Percentiles rank a stretch among this genome's conserved stretches.
These are phyloP conservation scores for Quercus parvula DNA, from an alignment of 306 rosid species.

Conservation along the genomic window DNA sequence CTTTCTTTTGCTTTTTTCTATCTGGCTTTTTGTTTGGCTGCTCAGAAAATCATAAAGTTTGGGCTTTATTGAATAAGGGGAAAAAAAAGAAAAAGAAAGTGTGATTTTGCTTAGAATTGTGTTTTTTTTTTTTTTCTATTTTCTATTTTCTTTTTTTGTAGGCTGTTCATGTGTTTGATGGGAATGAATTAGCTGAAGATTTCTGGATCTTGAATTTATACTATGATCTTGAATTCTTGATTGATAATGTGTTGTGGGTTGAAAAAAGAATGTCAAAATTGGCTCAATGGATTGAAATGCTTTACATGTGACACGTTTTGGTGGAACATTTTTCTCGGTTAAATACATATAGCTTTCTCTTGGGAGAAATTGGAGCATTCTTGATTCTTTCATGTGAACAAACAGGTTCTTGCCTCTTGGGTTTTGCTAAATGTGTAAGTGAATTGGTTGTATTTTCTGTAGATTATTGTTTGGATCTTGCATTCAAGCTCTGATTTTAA, in stretches of 20 bases:
- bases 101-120: background rate
- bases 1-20: background rate
- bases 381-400: background rate
- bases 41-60: background rate
- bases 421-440: background rate
- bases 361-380: background rate
- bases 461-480: background rate
- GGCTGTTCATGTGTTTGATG: background rate
- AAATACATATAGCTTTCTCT: background rate
- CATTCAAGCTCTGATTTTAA: background rate
- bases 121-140: too few relatives aligned
- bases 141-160: too few relatives aligned
- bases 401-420: background rate
- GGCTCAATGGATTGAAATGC: background rate
- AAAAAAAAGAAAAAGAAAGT: background rate
- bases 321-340: background rate
- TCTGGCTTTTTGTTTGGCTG: conserved; percentile 7
- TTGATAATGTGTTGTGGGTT: background rate
- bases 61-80: background rate
- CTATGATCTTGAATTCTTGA: background rate
- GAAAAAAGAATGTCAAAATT: background rate
- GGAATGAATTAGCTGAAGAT: background rate
- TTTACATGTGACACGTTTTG: background rate
- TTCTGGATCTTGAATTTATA: background rate
- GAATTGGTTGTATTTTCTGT: background rate